Percentiles rank a stretch among this genome's conserved stretches.
phyloP scores from a whole-genome alignment of 2,329 filamentous ascomycete genomes.

The Fusarium hainanense region DNA sequence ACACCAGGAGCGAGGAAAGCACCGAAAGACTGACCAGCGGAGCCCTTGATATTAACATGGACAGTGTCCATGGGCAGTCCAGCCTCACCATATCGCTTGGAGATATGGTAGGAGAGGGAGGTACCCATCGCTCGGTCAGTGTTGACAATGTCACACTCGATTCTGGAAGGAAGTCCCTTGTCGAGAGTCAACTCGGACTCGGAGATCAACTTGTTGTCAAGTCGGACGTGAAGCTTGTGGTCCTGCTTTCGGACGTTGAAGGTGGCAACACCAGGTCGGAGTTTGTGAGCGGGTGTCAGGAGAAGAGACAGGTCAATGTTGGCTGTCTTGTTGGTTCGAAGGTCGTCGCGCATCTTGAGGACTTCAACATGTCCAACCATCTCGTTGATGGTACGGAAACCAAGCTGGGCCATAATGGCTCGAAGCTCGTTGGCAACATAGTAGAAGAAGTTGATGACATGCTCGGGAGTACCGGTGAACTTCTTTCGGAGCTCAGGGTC shows the following conservation, averaged over 20 bases:
- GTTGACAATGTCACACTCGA: slow-evolving; percentile 96
- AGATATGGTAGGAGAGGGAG: slow-evolving; percentile 95
- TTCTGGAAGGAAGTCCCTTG: slow-evolving; percentile 90
- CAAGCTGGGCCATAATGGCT: slow-evolving; percentile 95
- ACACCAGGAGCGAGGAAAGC: slow-evolving; percentile 93
- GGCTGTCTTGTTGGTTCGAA: slow-evolving; percentile 87
- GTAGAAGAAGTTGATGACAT: slow-evolving; percentile 99
- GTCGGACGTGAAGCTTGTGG: slow-evolving; percentile 88
- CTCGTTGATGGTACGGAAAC: slow-evolving; percentile 95
- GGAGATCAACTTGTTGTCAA: slow-evolving; percentile 97
- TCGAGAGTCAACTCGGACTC: slow-evolving; percentile 95
- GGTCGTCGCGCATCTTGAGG: slow-evolving; percentile 86
- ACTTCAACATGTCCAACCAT: slow-evolving; percentile 95
- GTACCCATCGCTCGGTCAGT: slow-evolving; percentile 94
- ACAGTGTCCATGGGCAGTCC: slow-evolving; percentile 93
- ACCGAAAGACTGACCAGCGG: slow-evolving; percentile 95
- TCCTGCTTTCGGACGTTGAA: slow-evolving; percentile 99
- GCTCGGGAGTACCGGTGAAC: slow-evolving; percentile 91
- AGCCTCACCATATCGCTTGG: slow-evolving; percentile 88
- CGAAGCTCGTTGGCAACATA: slow-evolving; percentile 96
- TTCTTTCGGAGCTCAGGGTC: slow-evolving; percentile 95
- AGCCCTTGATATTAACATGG: slow-evolving; percentile 95
- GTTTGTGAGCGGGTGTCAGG: slow-evolving; percentile 93
- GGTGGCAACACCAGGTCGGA: slow-evolving; percentile 91
- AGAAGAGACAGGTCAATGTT: slow-evolving; percentile 95